Conservation (phyloP, 2,329 filamentous ascomycete genomes). For the Phialocephala sp. region DNA sequence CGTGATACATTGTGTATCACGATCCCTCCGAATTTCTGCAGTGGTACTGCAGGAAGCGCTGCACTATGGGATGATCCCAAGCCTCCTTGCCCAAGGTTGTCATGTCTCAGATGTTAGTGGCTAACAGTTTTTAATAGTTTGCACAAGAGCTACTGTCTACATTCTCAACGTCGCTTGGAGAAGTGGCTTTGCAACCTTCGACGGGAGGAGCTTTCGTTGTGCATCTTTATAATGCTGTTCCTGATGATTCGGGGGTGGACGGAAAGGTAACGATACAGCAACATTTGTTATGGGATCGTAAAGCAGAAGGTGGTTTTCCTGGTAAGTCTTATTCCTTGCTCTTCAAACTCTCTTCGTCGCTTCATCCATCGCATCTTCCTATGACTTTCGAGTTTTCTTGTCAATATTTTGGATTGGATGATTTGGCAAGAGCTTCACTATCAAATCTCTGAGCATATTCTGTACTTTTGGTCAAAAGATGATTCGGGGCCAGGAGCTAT, state of each 20-base stretch:
- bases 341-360: background rate
- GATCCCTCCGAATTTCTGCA: background rate
- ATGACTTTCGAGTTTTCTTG: background rate
- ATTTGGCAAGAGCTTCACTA: no score
- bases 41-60: background rate
- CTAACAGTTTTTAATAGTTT: conserved; percentile 60
- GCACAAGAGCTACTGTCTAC: conserved; percentile 95
- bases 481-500: no score
- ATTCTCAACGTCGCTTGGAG: conserved; percentile 81
- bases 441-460: no score
- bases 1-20: conserved; percentile 11
- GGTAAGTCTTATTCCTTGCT: conserved; percentile 48
- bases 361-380: background rate
- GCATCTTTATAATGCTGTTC: conserved; percentile 56
- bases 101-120: background rate
- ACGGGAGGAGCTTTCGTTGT: conserved; percentile 87
- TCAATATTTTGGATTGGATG: no score
- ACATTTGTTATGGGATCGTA: conserved; percentile 84
- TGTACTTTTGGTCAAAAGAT: no score
- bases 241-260: conserved; percentile 17
- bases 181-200: conserved; percentile 83
- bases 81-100: background rate
- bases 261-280: conserved; percentile 46
- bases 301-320: conserved; percentile 85
- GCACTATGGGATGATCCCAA: conserved; percentile 6